Evolutionary conservation across 2,329 filamentous ascomycete genomes (phyloP).

Genomic region (Arachnomyces sp.): DNA sequence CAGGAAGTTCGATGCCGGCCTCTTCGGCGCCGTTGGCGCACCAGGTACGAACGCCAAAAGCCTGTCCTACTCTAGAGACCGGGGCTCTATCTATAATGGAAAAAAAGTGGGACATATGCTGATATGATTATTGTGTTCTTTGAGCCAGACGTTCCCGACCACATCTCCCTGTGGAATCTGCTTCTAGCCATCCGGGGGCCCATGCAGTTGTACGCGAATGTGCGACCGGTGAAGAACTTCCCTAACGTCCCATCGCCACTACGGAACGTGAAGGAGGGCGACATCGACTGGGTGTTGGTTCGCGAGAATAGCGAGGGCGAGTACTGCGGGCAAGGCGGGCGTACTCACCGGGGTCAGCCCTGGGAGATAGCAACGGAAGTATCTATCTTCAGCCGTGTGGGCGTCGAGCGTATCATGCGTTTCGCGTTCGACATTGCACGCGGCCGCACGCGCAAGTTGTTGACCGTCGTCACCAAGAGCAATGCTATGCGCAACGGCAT

Average conservation of each 20-base stretch:
- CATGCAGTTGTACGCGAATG: slow-evolving; percentile 62
- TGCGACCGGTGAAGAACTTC: slow-evolving; percentile 57
- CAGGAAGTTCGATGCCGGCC: slow-evolving; percentile 55
- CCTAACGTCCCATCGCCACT: slow-evolving; percentile 54
- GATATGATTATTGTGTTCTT: not conserved
- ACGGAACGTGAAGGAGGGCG: slow-evolving; percentile 45
- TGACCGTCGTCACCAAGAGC: slow-evolving; percentile 60
- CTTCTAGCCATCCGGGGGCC: slow-evolving; percentile 60
- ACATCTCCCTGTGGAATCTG: slow-evolving; percentile 60
- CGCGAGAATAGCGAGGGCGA: slow-evolving; percentile 62
- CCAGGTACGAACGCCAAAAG: no score
- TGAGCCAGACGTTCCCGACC: slow-evolving; percentile 54
- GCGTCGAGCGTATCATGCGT: slow-evolving; percentile 52
- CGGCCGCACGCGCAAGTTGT: slow-evolving; percentile 48
- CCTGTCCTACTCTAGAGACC: not conserved
- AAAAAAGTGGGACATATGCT: no score
- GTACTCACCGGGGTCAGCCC: slow-evolving; percentile 50
- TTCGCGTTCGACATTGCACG: slow-evolving; percentile 58
- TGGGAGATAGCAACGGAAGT: slow-evolving; percentile 59
- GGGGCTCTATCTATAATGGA: no score
- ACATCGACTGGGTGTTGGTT: slow-evolving; percentile 60
- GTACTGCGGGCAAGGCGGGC: slow-evolving; percentile 58
- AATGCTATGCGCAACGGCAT: slow-evolving; percentile 61
- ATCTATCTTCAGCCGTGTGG: slow-evolving; percentile 55
- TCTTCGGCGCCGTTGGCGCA: slow-evolving; percentile 62